Conservation (phyloP, 2,329 filamentous ascomycete genomes). For the Fusarium xylarioides region DNA sequence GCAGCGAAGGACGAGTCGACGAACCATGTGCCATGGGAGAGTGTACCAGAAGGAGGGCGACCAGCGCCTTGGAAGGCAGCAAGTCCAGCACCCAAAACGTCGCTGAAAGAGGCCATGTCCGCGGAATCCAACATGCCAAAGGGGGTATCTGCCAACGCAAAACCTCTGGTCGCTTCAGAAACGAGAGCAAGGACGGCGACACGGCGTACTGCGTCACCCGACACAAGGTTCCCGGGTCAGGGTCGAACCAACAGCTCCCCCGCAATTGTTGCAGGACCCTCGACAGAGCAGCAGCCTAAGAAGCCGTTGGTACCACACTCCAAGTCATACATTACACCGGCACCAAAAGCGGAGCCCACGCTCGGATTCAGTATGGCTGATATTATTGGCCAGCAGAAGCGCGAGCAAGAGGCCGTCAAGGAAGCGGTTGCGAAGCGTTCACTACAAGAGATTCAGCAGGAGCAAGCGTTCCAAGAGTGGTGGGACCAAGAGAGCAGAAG, state of each 20-base stretch:
- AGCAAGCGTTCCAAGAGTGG: constrained; percentile 97
- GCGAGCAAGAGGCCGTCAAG: constrained; percentile 82
- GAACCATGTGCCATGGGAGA: constrained; percentile 57
- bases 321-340: constrained; percentile 65
- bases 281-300: constrained; percentile 44
- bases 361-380: constrained; percentile 82
- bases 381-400: constrained; percentile 87
- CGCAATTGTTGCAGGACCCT: constrained; percentile 38
- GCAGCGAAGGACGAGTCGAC: constrained; percentile 47
- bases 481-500: constrained; percentile 87
- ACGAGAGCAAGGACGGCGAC: constrained; percentile 51
- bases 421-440: constrained; percentile 89
- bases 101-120: constrained; percentile 59
- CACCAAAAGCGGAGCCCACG: constrained; percentile 69
- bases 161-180: constrained; percentile 56
- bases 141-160: constrained; percentile 47
- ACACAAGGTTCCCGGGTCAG: constrained; percentile 71
- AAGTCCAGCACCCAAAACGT: constrained; percentile 57
- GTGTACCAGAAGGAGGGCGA: constrained; percentile 47
- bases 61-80: constrained; percentile 74
- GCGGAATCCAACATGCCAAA: constrained; percentile 41
- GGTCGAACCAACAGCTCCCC: constrained; percentile 51
- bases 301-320: constrained; percentile 66
- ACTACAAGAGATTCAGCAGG: constrained; percentile 92
- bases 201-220: constrained; percentile 65